Percentiles rank a stretch among this genome's conserved stretches.
Evolutionary conservation across 331 rosid genomes (phyloP).

Genomic region (Saraca asoca): DNA sequence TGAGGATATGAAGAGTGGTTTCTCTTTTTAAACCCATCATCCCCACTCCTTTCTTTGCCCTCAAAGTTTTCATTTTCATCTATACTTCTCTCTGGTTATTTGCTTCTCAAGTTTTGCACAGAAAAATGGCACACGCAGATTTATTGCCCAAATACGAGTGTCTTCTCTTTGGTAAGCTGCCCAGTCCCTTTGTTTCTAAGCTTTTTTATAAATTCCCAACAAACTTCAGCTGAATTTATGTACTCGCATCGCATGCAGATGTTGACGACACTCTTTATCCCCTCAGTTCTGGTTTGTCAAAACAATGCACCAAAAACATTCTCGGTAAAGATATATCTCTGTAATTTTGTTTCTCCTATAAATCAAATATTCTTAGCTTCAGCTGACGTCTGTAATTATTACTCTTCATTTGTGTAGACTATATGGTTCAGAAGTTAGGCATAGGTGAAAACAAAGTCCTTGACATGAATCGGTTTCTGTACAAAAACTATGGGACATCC

Average conservation of each 20-base stretch:
- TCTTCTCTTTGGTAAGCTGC: slow-evolving; percentile 66
- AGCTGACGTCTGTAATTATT: no score
- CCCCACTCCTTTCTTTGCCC: no score
- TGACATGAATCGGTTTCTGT: slow-evolving; percentile 52
- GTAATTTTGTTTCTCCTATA: no score
- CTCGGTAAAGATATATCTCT: slow-evolving; percentile 45
- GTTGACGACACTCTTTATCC: slow-evolving; percentile 94
- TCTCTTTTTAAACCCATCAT: no score
- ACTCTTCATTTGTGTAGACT: slow-evolving; percentile 52
- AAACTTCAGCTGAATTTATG: no score
- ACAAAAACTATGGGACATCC: slow-evolving; percentile 79
- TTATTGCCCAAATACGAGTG: slow-evolving; percentile 64
- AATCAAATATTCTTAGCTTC: slow-evolving; percentile 2
- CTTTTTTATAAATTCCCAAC: no score
- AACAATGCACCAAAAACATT: slow-evolving; percentile 57
- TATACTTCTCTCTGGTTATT: no score
- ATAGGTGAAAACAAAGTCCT: slow-evolving; percentile 60
- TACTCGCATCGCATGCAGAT: slow-evolving; percentile 49
- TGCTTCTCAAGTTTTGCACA: no score
- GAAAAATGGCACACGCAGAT: slow-evolving; percentile 59
- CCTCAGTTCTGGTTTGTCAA: slow-evolving; percentile 59
- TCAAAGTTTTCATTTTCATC: no score
- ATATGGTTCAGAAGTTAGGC: slow-evolving; percentile 68
- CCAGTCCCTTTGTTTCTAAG: background rate
- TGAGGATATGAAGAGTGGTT: no score